A percentile compares a stretch with the other conserved stretches of the same genome.
phyloP scores from a whole-genome alignment of 2,329 filamentous ascomycete species.

The Claviceps sp. region DNA sequence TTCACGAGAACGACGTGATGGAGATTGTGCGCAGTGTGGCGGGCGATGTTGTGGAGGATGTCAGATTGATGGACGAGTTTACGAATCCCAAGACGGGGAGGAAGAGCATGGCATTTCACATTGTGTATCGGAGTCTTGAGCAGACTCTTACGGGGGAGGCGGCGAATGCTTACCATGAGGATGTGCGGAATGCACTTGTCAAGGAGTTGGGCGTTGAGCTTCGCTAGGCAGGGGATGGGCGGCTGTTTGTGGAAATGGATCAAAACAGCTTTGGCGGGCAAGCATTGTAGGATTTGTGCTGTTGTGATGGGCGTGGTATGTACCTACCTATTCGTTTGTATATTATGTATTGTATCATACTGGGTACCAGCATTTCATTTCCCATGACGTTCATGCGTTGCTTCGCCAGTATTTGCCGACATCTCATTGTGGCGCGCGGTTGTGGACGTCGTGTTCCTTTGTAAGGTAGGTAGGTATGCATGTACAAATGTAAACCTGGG shows the following conservation, averaged over 20 bases:
- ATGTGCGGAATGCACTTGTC: slow-evolving; percentile 52
- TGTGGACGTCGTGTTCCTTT: too few species aligned
- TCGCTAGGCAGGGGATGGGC: slow-evolving; percentile 12
- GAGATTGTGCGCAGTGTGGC: slow-evolving; percentile 76
- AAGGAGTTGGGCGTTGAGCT: slow-evolving; percentile 61
- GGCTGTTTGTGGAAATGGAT: not conserved
- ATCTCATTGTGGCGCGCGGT: too few species aligned
- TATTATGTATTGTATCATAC: too few species aligned
- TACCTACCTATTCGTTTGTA: too few species aligned
- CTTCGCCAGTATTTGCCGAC: too few species aligned
- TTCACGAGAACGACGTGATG: slow-evolving; percentile 97
- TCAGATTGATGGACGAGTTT: slow-evolving; percentile 74
- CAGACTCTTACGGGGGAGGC: slow-evolving; percentile 77
- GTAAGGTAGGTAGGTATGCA: too few species aligned
- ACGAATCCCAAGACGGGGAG: slow-evolving; percentile 72
- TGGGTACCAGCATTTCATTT: too few species aligned
- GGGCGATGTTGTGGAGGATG: slow-evolving; percentile 79
- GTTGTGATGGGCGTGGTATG: too few species aligned
- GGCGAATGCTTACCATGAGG: slow-evolving; percentile 61
- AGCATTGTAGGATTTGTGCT: too few species aligned
- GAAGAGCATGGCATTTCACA: slow-evolving; percentile 78
- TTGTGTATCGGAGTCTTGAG: slow-evolving; percentile 89
- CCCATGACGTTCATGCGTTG: too few species aligned
- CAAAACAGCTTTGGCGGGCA: not conserved
- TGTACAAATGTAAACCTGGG: too few species aligned